Conservation (phyloP, 2,329 filamentous ascomycete genomes). For the Tympanopsis confertula region DNA sequence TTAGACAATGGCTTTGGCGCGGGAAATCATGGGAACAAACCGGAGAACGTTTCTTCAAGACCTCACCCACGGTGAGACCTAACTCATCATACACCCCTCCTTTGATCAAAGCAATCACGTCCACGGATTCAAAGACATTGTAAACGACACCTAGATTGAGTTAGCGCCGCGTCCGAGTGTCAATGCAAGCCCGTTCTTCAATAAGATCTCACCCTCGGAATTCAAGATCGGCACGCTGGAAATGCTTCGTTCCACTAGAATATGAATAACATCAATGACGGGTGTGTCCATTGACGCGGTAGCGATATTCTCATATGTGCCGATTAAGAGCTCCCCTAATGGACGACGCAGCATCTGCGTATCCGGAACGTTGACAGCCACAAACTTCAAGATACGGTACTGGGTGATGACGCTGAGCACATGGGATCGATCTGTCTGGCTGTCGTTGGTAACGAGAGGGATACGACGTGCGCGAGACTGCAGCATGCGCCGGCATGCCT, state of each 20-base stretch:
- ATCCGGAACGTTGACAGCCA: slow-evolving; percentile 58
- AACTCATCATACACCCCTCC: slow-evolving; percentile 57
- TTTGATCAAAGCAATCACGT: slow-evolving; percentile 59
- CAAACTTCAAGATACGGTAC: slow-evolving; percentile 61
- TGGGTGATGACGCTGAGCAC: slow-evolving; percentile 60
- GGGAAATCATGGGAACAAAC: neutral
- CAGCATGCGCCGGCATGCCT: slow-evolving; percentile 58
- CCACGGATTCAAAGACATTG: slow-evolving; percentile 61
- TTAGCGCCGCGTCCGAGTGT: too few relatives aligned
- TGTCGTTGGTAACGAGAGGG: slow-evolving; percentile 55
- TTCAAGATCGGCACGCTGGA: slow-evolving; percentile 59
- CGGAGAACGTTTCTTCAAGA: slow-evolving; percentile 49
- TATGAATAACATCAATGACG: slow-evolving; percentile 60
- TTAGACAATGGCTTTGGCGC: neutral
- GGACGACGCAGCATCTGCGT: slow-evolving; percentile 55
- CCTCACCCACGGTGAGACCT: slow-evolving; percentile 52
- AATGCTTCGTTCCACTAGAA: slow-evolving; percentile 56
- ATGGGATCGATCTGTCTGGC: slow-evolving; percentile 54
- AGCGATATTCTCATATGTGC: slow-evolving; percentile 46
- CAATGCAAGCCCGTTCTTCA: too few relatives aligned
- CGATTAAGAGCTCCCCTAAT: slow-evolving; percentile 45
- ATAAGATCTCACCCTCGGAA: slow-evolving; percentile 32
- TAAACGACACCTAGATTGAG: slow-evolving; percentile 26
- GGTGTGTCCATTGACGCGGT: slow-evolving; percentile 59
- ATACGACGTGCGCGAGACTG: slow-evolving; percentile 55